A percentile compares a stretch with the other conserved stretches of the same genome.
Evolutionary conservation across 2,329 filamentous ascomycete species (phyloP).

Genomic region (Alternaria alternata): DNA sequence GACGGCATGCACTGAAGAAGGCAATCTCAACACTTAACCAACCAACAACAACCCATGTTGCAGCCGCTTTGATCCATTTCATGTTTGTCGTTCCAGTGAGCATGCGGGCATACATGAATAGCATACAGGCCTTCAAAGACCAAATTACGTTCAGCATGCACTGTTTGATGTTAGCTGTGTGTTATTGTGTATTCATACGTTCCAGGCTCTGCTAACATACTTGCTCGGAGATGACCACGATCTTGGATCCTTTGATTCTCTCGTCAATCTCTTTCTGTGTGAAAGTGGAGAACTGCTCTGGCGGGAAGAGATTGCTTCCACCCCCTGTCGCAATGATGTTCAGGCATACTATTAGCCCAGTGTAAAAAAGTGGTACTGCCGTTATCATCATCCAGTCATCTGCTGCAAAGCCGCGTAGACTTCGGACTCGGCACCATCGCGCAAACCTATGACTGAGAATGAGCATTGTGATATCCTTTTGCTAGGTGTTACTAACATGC

Average conservation of each 20-base stretch:
- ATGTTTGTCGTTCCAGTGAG: constrained; percentile 59
- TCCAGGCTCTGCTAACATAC: constrained; percentile 28
- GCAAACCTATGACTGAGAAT: constrained; percentile 28
- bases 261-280: constrained; percentile 50
- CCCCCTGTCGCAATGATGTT: constrained; percentile 54
- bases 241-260: constrained; percentile 56
- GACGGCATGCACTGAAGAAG: constrained; percentile 63
- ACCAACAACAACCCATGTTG: constrained; percentile 57
- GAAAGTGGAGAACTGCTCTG: constrained; percentile 50
- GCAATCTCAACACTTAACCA: constrained; percentile 63
- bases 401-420: constrained; percentile 24
- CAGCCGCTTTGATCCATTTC: constrained; percentile 58
- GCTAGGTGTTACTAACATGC: constrained; percentile 31
- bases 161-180: constrained; percentile 56
- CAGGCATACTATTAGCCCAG: constrained; percentile 52
- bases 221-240: constrained; percentile 57
- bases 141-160: constrained; percentile 69
- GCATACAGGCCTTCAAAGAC: constrained; percentile 64
- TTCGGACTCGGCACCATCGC: constrained; percentile 38
- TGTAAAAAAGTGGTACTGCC: constrained; percentile 47
- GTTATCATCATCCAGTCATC: constrained; percentile 47
- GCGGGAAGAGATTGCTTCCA: constrained; percentile 54
- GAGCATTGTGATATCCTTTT: not conserved
- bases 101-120: constrained; percentile 66
- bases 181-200: not conserved